Percentiles rank a stretch among this genome's conserved stretches.
phyloP scores from a whole-genome alignment of 345 rosid species.

The Raphanus sativus region DNA sequence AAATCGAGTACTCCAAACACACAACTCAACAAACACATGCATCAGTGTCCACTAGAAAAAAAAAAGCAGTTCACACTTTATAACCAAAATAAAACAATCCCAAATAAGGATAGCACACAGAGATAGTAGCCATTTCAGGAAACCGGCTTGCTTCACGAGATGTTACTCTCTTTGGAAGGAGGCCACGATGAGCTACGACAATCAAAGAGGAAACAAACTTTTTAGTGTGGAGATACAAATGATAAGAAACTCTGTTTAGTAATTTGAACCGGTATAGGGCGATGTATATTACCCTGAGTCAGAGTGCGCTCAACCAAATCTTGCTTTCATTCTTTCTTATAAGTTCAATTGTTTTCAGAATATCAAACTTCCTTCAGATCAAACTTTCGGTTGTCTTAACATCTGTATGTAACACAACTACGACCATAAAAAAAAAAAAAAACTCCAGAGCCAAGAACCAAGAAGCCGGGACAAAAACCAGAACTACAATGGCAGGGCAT shows the following conservation, averaged over 20 bases:
- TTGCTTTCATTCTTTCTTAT: neutral
- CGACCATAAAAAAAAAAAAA: neutral
- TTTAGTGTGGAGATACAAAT: neutral
- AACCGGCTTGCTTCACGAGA: neutral
- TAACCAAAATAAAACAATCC: neutral
- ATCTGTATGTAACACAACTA: neutral
- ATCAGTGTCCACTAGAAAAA: neutral
- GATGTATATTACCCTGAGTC: neutral
- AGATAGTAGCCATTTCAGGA: neutral
- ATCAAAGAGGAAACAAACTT: neutral
- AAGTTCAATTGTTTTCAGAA: neutral
- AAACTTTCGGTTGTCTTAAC: neutral
- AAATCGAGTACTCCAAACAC: too few relatives aligned
- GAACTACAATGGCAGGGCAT: too few relatives aligned
- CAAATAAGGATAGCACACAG: neutral
- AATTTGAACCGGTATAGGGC: neutral
- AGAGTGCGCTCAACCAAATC: neutral
- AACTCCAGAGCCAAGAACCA: neutral
- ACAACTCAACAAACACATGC: neutral
- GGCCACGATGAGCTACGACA: neutral
- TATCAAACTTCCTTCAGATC: neutral
- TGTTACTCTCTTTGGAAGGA: neutral
- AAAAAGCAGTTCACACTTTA: neutral
- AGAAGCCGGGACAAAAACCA: neutral
- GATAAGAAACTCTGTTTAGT: neutral